Evolutionary conservation across 495 filamentous ascomycete species (phyloP), one percentile per base, ranked within the genome.

Genomic region (Penicillium robsamsonii): DNA sequence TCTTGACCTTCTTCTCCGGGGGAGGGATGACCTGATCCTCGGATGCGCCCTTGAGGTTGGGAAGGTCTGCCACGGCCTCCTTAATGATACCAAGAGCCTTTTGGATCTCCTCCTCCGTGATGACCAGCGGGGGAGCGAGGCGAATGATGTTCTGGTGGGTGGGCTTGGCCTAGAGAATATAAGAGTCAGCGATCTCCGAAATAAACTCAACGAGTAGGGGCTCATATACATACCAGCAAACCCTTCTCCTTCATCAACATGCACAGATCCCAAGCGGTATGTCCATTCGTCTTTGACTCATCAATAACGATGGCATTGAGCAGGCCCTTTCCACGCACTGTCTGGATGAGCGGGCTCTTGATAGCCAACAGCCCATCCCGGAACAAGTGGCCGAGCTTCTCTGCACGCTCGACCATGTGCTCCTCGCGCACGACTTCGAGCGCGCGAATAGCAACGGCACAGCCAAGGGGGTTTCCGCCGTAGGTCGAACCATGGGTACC

Each of bases 401-500:
- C 87, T 2, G 94, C 91, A 17, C 85, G 84, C 67, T 89, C 85
- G 38, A 92, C 87, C 72, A 99, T 81, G 35, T 88, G 76, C 75
- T 97, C 93, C 66, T 99, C 94, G 62, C 91, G 81, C 44, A 99
- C 85, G 47, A 99, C 81, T 75, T 97, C 92, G 38, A 99, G 80
- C n/a, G 94, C 94, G 53, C 91, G 87, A 67, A 99, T 96, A 27
- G 93, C 93, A 13, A 99, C 91, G 33, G 94, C 94, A 62, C 92
- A 97, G 1, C 91, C 94, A n/a, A 99, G 79, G 2, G 94, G 94
- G 74, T 99, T 99, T 41, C 94, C 94, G 48, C 94, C 94, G 67
- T 97, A 99, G 25, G 94, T 99, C 27, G 90, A 95, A 31, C 94
- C 94, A 67, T 99, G 94, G 27, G 94, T 97, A 40, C 94, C 94